These are phyloP conservation scores for Arabis hirsuta DNA, from an alignment of 345 rosid genomes.

Conservation along the genomic window DNA sequence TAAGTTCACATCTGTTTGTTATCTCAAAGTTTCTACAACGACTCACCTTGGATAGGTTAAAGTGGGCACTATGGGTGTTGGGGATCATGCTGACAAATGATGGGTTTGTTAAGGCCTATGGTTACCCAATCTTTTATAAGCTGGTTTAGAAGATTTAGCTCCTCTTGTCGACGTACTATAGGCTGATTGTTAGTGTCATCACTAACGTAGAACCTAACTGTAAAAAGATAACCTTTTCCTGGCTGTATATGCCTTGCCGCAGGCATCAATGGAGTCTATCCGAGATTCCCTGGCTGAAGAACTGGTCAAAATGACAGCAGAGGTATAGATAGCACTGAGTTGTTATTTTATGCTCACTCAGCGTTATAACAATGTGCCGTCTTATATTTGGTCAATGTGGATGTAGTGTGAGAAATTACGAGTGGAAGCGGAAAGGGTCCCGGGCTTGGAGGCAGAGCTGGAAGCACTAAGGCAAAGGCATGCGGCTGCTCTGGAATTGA, in stretches of 20 bases:
- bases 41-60: conserved; percentile 29
- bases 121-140: conserved; percentile 4
- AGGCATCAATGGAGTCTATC: conserved; percentile 95
- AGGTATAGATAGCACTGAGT: conserved; percentile 50
- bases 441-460: conserved; percentile 86
- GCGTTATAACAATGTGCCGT: conserved; percentile 12
- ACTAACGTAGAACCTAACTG: conserved; percentile 15
- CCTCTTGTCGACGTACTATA: conserved; percentile 6
- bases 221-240: conserved; percentile 12
- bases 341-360: neutral
- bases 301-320: conserved; percentile 91
- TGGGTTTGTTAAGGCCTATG: conserved; percentile 7
- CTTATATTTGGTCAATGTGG: conserved; percentile 35
- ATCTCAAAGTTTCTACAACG: conserved; percentile 5
- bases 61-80: conserved; percentile 25
- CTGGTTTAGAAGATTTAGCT: conserved; percentile 23
- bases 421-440: conserved; percentile 71
- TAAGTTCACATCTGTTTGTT: conserved; percentile 7
- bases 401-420: conserved; percentile 87
- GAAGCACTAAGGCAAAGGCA: conserved; percentile 95
- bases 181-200: conserved; percentile 23
- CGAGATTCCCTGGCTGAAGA: conserved; percentile 99
- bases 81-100: conserved; percentile 26
- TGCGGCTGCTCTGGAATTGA: conserved; percentile 94
- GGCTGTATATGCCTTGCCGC: conserved; percentile 21